Evolutionary conservation across 106 monocot species (phyloP).

Genomic region (Dendrobium nobile): DNA sequence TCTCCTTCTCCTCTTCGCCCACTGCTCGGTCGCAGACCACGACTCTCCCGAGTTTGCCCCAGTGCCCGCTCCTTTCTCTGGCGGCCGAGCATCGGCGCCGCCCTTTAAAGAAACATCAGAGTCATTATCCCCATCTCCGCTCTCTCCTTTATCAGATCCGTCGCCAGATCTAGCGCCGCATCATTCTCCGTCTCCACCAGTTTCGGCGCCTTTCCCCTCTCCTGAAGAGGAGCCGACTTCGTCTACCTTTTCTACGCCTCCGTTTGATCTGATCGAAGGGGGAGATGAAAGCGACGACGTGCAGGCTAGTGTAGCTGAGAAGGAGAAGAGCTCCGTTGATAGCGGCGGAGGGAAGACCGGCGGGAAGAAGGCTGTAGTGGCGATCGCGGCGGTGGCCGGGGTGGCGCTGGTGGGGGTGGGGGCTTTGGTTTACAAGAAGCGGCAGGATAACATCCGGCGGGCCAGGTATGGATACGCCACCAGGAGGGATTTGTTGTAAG

Average conservation of each 20-base stretch:
- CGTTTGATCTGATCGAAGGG: background rate
- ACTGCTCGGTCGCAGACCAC: conserved; percentile 12
- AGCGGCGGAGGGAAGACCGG: conserved; percentile 28
- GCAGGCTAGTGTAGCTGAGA: background rate
- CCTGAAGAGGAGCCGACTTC: conserved; percentile 1
- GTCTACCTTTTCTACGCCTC: conserved; percentile 9
- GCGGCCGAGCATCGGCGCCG: background rate
- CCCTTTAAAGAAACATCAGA: background rate
- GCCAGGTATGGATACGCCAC: conserved; percentile 45
- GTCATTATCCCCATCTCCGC: background rate
- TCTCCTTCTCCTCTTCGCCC: conserved; percentile 20
- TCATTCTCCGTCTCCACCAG: conserved; percentile 3
- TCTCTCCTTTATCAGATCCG: background rate
- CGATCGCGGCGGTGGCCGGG: conserved; percentile 31
- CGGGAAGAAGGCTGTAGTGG: conserved; percentile 50
- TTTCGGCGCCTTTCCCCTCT: conserved; percentile 6
- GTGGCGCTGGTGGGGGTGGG: conserved; percentile 36
- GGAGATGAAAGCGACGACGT: background rate
- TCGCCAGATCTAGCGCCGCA: conserved; percentile 7
- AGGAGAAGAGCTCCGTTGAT: conserved; percentile 8
- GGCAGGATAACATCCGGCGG: conserved; percentile 53
- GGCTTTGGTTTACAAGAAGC: conserved; percentile 50
- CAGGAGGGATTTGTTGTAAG: conserved; percentile 1
- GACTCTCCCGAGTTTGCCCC: conserved; percentile 6
- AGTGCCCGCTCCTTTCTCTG: conserved; percentile 2